Base-by-base conservation (phyloP, 148 eudicot species). In the Nepenthes gracilis region DNA sequence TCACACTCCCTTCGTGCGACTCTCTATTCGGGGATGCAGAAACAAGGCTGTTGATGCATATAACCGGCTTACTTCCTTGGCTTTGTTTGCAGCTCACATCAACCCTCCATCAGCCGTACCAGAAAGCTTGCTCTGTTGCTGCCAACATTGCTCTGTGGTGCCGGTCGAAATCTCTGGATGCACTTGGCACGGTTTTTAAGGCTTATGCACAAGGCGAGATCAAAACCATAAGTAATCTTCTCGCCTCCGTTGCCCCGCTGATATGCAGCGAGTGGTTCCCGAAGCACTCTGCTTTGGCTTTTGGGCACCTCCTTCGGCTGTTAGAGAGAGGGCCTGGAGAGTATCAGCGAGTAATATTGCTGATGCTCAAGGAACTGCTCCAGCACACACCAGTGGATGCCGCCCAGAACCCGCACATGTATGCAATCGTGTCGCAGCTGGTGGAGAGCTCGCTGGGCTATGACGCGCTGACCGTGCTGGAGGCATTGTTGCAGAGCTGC, bases 401-500 rank as follows among this genome's bases (percentile, higher is more conserved):
- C 35, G 96, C 99, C 54, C 97, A 93, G 70, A 93, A 95, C 66
- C 99, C 99, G 1, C 99, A 93, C 66, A 93, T 93, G 99, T 93
- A 93, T 70, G 92, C 99, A 9, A 84, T 89, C 49, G 99, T 93
- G 37, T 93, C 99, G 43, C 99, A 93, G 71, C 79, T 89, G 6
- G 99, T 93, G n/a, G 99, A 93, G 73, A 93, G 99, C 77, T 86
- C 97, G 66, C 67, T 93, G 70, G 89, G 97, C 43, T 93, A 97
- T 85, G 99, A 93, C 58, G 99, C 99, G 35, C 85, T 89, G 5
- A 93, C 88, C 57, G 99, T 93, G 12, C 75, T 93, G 36, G 99
- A 93, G 83, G 99, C 99, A 54, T 97, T 93, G 49, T 56, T 93
- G 65, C 99, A 93, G 64, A 93, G 99, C 81, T 93, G 99, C 64